Conservation (phyloP, 2,329 filamentous ascomycete genomes). For the Hymenotorrendiella dingleyae region DNA sequence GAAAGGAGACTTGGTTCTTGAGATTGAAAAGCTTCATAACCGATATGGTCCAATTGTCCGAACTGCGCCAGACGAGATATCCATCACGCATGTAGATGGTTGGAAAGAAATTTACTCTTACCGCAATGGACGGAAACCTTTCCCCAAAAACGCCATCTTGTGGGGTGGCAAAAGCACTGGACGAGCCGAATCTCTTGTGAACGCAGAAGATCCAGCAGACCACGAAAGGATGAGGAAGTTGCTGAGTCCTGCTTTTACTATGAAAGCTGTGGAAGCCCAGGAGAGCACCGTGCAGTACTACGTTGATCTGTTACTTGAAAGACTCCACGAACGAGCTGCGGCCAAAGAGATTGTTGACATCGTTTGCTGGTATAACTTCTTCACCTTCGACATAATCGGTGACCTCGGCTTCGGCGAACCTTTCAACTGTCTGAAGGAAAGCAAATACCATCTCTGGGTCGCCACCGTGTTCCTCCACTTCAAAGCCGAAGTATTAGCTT, state of each 20-base stretch:
- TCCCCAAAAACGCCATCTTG: constrained; percentile 2
- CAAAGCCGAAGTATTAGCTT: not conserved
- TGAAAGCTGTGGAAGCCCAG: constrained; percentile 18
- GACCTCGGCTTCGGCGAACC: not conserved
- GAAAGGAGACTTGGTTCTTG: not conserved
- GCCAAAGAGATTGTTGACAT: not conserved
- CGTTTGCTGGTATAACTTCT: not conserved
- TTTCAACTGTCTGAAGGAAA: not conserved
- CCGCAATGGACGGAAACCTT: not conserved
- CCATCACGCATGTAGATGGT: not conserved
- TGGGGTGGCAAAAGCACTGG: constrained; percentile 3
- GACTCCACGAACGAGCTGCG: not conserved
- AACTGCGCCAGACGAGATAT: constrained; percentile 1
- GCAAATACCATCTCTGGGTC: not conserved
- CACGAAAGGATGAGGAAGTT: not conserved
- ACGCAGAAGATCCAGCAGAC: not conserved
- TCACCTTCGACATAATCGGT: not conserved
- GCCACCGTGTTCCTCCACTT: not conserved
- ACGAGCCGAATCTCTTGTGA: not conserved
- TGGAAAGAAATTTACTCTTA: constrained; percentile 1
- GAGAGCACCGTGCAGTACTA: constrained; percentile 19
- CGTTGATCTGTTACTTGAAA: constrained; percentile 8
- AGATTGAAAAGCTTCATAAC: not conserved
- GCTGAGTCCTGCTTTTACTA: not conserved
- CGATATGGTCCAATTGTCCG: constrained; percentile 2